These are phyloP conservation scores for Lagenaria siceraria DNA, from an alignment of 306 rosid species.

Conservation along the genomic window DNA sequence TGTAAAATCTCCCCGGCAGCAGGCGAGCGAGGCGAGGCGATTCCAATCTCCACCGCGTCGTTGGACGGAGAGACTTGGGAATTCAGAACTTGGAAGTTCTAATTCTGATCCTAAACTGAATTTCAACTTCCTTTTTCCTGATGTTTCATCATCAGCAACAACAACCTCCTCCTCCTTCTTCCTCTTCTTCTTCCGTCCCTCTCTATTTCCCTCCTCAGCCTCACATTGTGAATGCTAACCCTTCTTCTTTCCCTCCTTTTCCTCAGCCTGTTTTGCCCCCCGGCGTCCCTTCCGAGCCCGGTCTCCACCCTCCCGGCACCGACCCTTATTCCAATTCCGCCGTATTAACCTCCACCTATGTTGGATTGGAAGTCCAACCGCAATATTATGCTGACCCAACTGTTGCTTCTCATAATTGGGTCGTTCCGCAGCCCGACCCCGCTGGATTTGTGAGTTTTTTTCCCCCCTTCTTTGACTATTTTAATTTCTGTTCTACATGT, in stretches of 20 bases:
- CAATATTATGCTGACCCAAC: constrained; percentile 16
- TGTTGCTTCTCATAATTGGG: constrained; percentile 17
- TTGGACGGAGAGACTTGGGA: not conserved
- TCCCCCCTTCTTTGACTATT: not conserved
- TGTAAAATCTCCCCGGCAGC: not conserved
- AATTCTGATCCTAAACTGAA: not conserved
- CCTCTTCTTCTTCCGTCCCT: constrained; percentile 7
- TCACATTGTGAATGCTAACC: constrained; percentile 13
- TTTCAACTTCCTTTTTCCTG: not conserved
- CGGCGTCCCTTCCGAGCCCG: constrained; percentile 12
- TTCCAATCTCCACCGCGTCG: not conserved
- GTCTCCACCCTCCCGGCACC: constrained; percentile 42
- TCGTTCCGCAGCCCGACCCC: constrained; percentile 15
- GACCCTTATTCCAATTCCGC: constrained; percentile 19
- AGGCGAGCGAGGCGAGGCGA: not conserved
- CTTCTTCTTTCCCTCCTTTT: constrained; percentile 1
- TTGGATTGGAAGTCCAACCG: constrained; percentile 10
- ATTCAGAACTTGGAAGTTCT: not conserved
- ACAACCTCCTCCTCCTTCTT: not conserved
- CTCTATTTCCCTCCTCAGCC: constrained; percentile 12
- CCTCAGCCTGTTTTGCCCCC: constrained; percentile 22
- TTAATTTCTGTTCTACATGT: not conserved
- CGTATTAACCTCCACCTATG: constrained; percentile 12
- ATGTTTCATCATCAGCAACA: constrained; percentile 14
- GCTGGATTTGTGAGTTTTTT: constrained; percentile 18